Base-by-base conservation (phyloP, 1,284 basidiomycete species). In the Ceratobasidium sp. region DNA sequence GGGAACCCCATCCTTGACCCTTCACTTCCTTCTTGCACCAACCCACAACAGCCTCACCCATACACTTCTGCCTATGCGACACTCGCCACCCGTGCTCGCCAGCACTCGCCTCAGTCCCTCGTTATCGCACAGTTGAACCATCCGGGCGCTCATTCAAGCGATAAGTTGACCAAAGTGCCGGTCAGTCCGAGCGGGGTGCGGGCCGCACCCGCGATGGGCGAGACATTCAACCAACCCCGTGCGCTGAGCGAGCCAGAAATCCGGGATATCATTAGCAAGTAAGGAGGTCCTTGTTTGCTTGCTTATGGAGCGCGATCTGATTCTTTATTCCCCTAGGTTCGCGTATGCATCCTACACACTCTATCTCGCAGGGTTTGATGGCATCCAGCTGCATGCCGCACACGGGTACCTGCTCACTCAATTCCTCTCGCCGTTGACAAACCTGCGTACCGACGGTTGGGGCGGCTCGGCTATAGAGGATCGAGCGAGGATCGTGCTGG, bases 171-270 rank as follows among this genome's bases (percentile, higher is more conserved):
- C 7, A 7, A 5, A 5, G 30, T 33, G n/a, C 59, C 59, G 23
- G n/a, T 60, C 33, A 60, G 59, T 38, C 62, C 62, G 35, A 65
- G 62, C 8, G 35, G 35, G 14, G 62, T 41, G 12, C 30, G 30
- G 62, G 62, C 62, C 16, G 35, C 62, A n/a, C 62, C 35, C 30
- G 62, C 62, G 41, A 65, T 65, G 62, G 62, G 62, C 2, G 62
- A 65, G 35, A 65, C 62, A 16, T 65, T 38, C 30, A 65, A 65
- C 38, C 62, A 23, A 4, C 30, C 35, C 14, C 38, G 65, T 3
- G 65, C 44, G 16, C 27, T 46, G 65, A 67, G 23, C 27, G 44
- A 64, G 27, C 18, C 65, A 27, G 65, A 50, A n/a, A 50, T 50
- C n/a, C n/a, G n/a, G 48, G 48, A 50, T 18, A 50, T 50, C n/a